These are phyloP conservation scores for Davidsoniella eucalypti DNA, from an alignment of 2,329 filamentous ascomycete species.

Conservation along the genomic window DNA sequence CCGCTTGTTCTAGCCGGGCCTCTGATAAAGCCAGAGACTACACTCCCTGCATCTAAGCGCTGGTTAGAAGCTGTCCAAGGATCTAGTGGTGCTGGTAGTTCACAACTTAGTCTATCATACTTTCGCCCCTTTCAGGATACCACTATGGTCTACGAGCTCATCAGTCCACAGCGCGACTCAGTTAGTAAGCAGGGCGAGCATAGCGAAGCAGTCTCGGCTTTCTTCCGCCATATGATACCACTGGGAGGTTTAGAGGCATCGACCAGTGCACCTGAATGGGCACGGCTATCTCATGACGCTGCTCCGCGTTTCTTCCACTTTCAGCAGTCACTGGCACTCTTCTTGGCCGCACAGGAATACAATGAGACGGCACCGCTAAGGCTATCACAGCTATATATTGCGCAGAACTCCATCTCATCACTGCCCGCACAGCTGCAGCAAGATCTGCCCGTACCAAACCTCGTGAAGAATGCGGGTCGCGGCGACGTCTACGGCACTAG, in stretches of 20 bases:
- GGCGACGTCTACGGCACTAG: conserved; percentile 79
- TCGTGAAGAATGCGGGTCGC: conserved; percentile 47
- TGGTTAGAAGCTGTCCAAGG: too few relatives aligned
- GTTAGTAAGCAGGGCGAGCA: too few relatives aligned
- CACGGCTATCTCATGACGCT: neutral
- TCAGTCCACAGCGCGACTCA: conserved; percentile 16
- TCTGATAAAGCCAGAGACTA: neutral
- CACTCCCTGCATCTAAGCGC: too few relatives aligned
- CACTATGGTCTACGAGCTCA: conserved; percentile 22
- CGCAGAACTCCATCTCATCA: conserved; percentile 57
- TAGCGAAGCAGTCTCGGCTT: conserved; percentile 15
- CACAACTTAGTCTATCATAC: too few relatives aligned
- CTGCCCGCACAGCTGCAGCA: conserved; percentile 45
- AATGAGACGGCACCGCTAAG: conserved; percentile 21
- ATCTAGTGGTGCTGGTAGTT: too few relatives aligned
- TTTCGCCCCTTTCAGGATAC: too few relatives aligned
- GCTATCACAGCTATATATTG: conserved; percentile 54
- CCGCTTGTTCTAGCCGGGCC: conserved; percentile 4
- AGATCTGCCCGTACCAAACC: conserved; percentile 50
- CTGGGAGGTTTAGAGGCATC: too few relatives aligned
- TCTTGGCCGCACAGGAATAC: conserved; percentile 40
- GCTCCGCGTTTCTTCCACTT: conserved; percentile 35
- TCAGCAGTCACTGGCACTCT: conserved; percentile 44
- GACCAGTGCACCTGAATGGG: neutral
- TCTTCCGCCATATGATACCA: neutral